Evolutionary conservation across 2,329 filamentous ascomycete genomes (phyloP).

Genomic region (Claviceps sorghi): DNA sequence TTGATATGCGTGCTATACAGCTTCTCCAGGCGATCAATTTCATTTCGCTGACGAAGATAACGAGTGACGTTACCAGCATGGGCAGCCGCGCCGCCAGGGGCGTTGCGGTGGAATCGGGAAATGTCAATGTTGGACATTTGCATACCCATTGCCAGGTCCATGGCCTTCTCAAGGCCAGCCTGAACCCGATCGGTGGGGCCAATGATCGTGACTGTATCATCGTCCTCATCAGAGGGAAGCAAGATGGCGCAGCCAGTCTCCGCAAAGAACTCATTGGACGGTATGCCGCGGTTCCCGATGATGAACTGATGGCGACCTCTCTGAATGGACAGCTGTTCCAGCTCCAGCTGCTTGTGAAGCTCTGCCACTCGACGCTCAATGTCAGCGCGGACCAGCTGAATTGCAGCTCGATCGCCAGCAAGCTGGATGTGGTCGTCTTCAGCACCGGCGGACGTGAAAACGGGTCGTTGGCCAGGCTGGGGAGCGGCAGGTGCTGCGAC

Average conservation of each 20-base stretch:
- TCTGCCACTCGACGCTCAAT: conserved; percentile 68
- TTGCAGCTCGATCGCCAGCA: conserved; percentile 69
- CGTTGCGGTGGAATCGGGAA: conserved; percentile 61
- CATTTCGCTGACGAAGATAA: conserved; percentile 69
- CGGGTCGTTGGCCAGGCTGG: conserved; percentile 47
- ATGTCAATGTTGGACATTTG: conserved; percentile 73
- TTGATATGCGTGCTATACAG: conserved; percentile 77
- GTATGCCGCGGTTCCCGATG: conserved; percentile 66
- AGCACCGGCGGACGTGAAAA: conserved; percentile 55
- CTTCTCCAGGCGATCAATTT: conserved; percentile 70
- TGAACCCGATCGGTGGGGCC: conserved; percentile 63
- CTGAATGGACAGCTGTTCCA: conserved; percentile 70
- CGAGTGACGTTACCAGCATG: conserved; percentile 79
- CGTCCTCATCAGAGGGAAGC: conserved; percentile 61
- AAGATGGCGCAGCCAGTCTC: conserved; percentile 86
- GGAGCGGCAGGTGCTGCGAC: conserved; percentile 52
- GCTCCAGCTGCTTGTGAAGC: conserved; percentile 58
- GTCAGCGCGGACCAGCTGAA: conserved; percentile 63
- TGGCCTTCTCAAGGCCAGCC: conserved; percentile 64
- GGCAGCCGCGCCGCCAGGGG: conserved; percentile 53
- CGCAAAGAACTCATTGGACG: conserved; percentile 72
- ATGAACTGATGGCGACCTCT: conserved; percentile 90
- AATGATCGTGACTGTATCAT: conserved; percentile 71
- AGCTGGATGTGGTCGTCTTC: conserved; percentile 67
- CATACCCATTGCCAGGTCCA: conserved; percentile 80